Evolutionary conservation across 225 moss, liverwort and hornwort genomes (phyloP), one percentile per base, ranked within the genome.

Genomic region (Asterella californica): DNA sequence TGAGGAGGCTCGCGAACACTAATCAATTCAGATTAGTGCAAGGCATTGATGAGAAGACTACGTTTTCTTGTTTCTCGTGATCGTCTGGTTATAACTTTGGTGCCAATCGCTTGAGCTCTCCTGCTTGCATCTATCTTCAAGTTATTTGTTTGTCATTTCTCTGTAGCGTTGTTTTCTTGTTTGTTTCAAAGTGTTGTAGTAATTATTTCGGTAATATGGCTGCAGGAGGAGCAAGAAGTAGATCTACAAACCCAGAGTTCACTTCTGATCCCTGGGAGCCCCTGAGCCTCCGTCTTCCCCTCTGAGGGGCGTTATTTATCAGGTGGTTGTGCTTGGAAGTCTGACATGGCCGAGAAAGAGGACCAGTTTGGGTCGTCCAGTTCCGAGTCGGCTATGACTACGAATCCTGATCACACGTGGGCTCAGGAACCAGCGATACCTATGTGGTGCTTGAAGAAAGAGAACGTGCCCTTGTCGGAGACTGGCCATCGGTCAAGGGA

Each of bases 291-390:
- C 27, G 18, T 5, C 18, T 33, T 7, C 27, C 34, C 5, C 14
- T 36, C 17, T 21, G 17, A 30, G 53, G 45, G 52, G 53, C 52
- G 50, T n/a, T 47, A 74, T 5, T 27, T 30, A 52, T 74, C 50
- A 53, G 74, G 10, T 30, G 47, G 46, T 42, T 50, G 33, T 2
- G 7, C 15, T 67, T 53, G 57, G 53, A 57, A 37, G 77, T 70
- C n/a, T 9, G 38, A 42, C 25, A 81, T 81, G 81, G 81, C 76
- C n/a, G 59, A 81, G 29, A 65, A 81, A 49, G 81, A 76, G 69
- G 76, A 77, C 18, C 59, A 70, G 9, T 55, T 57, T 68, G 70
- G 46, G n/a, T 68, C 69, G 42, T 34, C 47, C 1, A 75, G 46
- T 81, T 57, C 53, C 30, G 69, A 76, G 57, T 76, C 76, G 10